Evolutionary conservation across 768 basidiomycete species (phyloP), one percentile per base, ranked within the genome.

Genomic region (Rhodosporidiobolus sp.): DNA sequence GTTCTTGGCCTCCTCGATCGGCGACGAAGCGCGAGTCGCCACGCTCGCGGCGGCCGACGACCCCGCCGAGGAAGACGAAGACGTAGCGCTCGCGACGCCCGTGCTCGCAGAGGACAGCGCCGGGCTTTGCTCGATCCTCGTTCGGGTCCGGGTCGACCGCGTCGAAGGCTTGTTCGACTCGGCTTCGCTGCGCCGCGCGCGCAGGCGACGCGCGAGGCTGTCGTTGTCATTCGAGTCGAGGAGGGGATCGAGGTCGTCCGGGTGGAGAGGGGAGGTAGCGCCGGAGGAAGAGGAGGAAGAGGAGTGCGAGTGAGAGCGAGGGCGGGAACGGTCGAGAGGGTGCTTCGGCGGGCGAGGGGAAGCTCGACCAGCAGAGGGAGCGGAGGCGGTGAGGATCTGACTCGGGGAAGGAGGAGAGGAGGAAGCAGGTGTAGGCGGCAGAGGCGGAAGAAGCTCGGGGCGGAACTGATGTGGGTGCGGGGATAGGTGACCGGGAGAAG

Each of bases 191-290:
- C 32, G 22, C 5, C 63, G 35, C 16, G 53, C 17, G 2, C 63
- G 53, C 17, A 54, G 28, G 5, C 63, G 63, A 16, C 53, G 63
- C 19, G 17, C 12, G 5, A 45, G 26, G 14, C 34, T 43, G 22
- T 65, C 63, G 54, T 65, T 65, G 43, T 65, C 63, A 30, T 65
- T 65, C 8, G 28, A 38, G 63, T 65, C 63, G 43, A 65, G 30
- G 20, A 26, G 49, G 34, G 28, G 17, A 43, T 58, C 34, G 24
- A 16, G 56, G 38, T 53, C 34, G 62, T 53, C 26, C 7, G 50
- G 35, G 35, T 43, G 50, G 52, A 63, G 10, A 53, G 50, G 35
- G 35, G 62, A 52, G 62, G 48, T 52, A 11, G 43, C 26, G 28
- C 43, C 58, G 58, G 43, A n/a, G 28, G 58, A 28, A 43, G 61